These are phyloP conservation scores for Acanthamoeba sp. DNA, from an alignment of 208 protist species.

Conservation along the genomic window DNA sequence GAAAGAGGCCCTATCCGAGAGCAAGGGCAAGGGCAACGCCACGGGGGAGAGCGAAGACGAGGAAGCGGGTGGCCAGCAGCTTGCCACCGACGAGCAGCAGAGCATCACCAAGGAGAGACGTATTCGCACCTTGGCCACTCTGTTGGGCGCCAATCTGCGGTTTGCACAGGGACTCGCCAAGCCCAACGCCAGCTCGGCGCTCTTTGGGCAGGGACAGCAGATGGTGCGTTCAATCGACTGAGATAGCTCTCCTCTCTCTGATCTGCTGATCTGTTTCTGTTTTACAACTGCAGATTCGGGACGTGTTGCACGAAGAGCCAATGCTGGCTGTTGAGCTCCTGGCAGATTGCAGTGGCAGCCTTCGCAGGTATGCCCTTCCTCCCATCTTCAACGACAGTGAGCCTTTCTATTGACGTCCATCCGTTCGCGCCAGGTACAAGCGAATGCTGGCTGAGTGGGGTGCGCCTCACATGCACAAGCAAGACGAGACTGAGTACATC, in stretches of 20 bases:
- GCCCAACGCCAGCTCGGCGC: neutral
- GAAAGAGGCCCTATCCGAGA: neutral
- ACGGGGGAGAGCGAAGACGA: neutral
- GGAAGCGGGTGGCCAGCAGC: too few relatives aligned
- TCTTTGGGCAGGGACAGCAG: neutral
- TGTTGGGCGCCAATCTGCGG: constrained; percentile 9
- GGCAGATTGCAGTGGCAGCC: neutral
- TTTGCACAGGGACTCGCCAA: neutral
- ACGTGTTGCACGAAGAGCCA: neutral
- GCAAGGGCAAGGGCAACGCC: neutral
- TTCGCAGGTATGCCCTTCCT: neutral
- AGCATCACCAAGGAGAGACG: neutral
- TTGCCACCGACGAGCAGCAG: neutral
- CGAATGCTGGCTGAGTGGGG: neutral
- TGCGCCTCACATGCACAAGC: neutral
- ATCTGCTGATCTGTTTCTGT: too few relatives aligned
- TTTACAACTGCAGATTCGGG: neutral
- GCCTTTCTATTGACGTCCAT: neutral
- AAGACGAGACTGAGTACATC: constrained; percentile 9
- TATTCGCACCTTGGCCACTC: neutral
- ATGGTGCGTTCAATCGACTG: neutral
- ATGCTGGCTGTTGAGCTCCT: neutral
- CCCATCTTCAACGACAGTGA: neutral
- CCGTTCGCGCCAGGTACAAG: neutral
- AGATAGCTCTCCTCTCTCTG: too few relatives aligned